These are phyloP conservation scores for Trichoderma reesei DNA, from an alignment of 495 filamentous ascomycete species.

Conservation along the genomic window DNA sequence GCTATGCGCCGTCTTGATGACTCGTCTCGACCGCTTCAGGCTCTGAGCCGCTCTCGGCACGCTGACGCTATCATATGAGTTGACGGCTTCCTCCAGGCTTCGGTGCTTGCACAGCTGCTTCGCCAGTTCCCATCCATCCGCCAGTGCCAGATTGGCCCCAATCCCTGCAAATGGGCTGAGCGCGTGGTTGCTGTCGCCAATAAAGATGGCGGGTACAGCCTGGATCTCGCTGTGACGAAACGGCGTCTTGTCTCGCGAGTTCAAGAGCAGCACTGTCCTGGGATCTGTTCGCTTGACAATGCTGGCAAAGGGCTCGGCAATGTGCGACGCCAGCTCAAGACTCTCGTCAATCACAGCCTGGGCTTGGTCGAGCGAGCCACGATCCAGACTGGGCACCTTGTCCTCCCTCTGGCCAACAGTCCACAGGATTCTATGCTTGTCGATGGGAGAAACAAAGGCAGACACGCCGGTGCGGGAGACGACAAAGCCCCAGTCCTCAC, in stretches of 20 bases:
- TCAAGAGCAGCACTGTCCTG: constrained; percentile 19
- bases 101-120: constrained; percentile 19
- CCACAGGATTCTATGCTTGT: constrained; percentile 24
- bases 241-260: constrained; percentile 28
- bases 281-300: constrained; percentile 24
- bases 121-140: constrained; percentile 32
- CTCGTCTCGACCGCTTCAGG: not conserved
- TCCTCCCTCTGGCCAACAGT: constrained; percentile 20
- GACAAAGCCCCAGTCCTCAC: constrained; percentile 25
- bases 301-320: constrained; percentile 24
- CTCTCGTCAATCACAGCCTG: constrained; percentile 19
- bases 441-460: constrained; percentile 28
- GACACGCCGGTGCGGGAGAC: constrained; percentile 22
- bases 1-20: constrained; percentile 19
- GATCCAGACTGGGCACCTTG: constrained; percentile 8
- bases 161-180: constrained; percentile 36
- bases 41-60: constrained; percentile 18
- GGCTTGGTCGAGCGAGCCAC: constrained; percentile 7
- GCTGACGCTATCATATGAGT: constrained; percentile 22
- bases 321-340: constrained; percentile 17
- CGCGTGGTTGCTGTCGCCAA: constrained; percentile 36
- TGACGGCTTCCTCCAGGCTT: constrained; percentile 16
- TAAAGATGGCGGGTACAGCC: constrained; percentile 22
- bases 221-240: constrained; percentile 21
- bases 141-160: constrained; percentile 33